These are phyloP conservation scores for Trichoderma simmonsii DNA, from an alignment of 2,329 filamentous ascomycete species.

Conservation along the genomic window DNA sequence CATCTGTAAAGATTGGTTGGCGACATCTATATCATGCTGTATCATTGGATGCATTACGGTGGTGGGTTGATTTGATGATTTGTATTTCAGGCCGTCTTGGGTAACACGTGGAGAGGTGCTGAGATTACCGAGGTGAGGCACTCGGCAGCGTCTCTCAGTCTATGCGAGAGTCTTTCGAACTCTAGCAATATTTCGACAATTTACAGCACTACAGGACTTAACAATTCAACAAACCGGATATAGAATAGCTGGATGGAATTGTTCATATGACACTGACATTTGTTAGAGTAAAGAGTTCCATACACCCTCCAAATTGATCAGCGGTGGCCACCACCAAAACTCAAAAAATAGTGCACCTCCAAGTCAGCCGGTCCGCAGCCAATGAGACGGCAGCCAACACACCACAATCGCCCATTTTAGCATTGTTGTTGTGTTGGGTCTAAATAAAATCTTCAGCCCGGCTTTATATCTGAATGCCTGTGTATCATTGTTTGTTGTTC, in stretches of 20 bases:
- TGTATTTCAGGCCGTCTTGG: not conserved
- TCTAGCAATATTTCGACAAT: no score
- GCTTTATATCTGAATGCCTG: not conserved
- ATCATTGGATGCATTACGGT: not conserved
- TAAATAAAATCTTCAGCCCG: not conserved
- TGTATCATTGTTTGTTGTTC: not conserved
- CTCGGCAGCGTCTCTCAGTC: not conserved
- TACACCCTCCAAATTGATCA: not conserved
- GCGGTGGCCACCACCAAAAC: not conserved
- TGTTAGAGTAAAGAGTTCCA: not conserved
- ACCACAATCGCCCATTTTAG: conserved; percentile 8
- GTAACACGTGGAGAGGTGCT: not conserved
- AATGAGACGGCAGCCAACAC: not conserved
- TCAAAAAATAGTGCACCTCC: not conserved
- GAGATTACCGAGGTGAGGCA: not conserved
- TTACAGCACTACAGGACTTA: no score
- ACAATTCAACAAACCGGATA: not conserved
- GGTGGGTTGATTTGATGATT: not conserved
- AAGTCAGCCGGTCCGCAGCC: not conserved
- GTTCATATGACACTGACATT: not conserved
- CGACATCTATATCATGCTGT: not conserved
- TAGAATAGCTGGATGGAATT: not conserved
- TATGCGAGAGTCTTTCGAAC: no score
- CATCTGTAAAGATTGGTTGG: not conserved
- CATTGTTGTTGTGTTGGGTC: conserved; percentile 1